Evolutionary conservation across 805 yeast species (phyloP), one percentile per base, ranked within the genome.

Genomic region (Saccharomycopsis microspora): DNA sequence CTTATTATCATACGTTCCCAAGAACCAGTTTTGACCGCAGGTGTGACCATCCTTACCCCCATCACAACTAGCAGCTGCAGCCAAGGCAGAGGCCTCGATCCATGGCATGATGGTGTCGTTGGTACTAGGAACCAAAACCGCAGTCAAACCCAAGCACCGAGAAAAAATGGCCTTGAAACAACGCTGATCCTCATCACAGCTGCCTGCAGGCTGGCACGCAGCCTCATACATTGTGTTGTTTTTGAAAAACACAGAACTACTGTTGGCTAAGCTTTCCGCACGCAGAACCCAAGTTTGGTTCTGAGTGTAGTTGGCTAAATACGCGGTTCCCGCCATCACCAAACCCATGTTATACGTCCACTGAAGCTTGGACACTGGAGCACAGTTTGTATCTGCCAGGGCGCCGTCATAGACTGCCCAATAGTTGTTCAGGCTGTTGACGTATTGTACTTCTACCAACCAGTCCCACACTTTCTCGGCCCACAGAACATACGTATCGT

Each of bases 341-440:
- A 87, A 68, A 1, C 95, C 97, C 51, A 81, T 85, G 62, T 88
- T 88, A 65, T 88, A 89, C 11, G 88, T 74, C 96, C 96, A 89
- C 62, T 82, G 85, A 41, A 70, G 73, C 36, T 64, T 60, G 29
- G 82, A 72, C 43, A 82, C 65, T 37, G 65, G 58, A 1, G 83
- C 54, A 67, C 97, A 88, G 63, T 83, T 82, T 47, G 64, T 67
- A 5, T 59, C 71, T 41, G 74, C 67, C 32, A 67, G 63, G n/a
- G 78, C 82, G 61, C 90, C 93, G 61, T 83, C 93, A 58, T 75
- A 80, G 27, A 79, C 78, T 48, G 69, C 67, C 66, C 72, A 71
- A 57, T 67, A 65, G 11, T 56, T 51, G 45, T 53, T 52, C 30
- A 39, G 42, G 35, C 70, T 69, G 28, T 63, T 58, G 46, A 86